Evolutionary conservation across 169 alveolate genomes (phyloP).

Genomic region (Plasmodium berghei): DNA sequence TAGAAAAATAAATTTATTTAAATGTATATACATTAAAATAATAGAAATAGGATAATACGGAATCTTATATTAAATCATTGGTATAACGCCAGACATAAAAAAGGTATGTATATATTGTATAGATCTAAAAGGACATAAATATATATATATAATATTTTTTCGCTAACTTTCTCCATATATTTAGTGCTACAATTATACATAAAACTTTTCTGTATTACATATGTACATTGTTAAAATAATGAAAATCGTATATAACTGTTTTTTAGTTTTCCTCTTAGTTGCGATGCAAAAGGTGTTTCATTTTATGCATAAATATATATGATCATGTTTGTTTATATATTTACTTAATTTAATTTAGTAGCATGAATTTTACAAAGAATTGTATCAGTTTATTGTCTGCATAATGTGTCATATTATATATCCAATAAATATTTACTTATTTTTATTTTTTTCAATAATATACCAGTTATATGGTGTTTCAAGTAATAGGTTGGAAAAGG

Average conservation of each 20-base stretch:
- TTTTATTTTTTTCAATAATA: background rate
- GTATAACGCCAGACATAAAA: slow-evolving; percentile 11
- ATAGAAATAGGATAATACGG: background rate
- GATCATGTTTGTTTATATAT: too few relatives aligned
- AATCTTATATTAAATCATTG: background rate
- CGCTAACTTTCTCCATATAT: too few relatives aligned
- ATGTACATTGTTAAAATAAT: slow-evolving; percentile 10
- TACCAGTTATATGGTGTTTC: slow-evolving; percentile 10
- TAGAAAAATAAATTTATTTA: background rate
- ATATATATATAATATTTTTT: too few relatives aligned
- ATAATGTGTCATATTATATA: background rate
- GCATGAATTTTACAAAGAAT: too few relatives aligned
- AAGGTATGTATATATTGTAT: background rate
- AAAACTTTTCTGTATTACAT: background rate
- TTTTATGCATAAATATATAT: background rate
- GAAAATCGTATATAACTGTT: slow-evolving; percentile 9
- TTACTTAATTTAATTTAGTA: too few relatives aligned
- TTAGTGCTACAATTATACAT: too few relatives aligned
- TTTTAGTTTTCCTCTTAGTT: slow-evolving; percentile 8
- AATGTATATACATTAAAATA: slow-evolving; percentile 37
- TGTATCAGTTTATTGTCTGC: too few relatives aligned
- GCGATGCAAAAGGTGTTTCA: slow-evolving; percentile 17
- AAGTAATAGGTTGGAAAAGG: slow-evolving; percentile 15
- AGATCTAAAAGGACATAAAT: slow-evolving; percentile 4
- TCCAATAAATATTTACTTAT: background rate